phyloP scores from a whole-genome alignment of 192 early-diverging fungal genomes.

The Backusella macrospora region DNA sequence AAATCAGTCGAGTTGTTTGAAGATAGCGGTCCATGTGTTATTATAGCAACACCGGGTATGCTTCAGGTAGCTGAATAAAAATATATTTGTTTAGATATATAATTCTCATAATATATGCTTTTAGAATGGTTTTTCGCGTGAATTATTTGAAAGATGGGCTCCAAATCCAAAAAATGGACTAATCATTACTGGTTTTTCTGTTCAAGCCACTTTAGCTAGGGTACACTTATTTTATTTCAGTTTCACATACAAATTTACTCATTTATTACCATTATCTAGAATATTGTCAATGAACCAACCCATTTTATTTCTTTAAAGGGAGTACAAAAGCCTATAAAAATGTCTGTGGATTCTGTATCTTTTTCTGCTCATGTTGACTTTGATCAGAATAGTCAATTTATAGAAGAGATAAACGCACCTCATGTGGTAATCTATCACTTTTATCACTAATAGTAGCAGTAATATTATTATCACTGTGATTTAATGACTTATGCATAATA shows the following conservation, averaged over 20 bases:
- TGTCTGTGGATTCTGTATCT: constrained; percentile 91
- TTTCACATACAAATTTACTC: not conserved
- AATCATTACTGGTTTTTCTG: constrained; percentile 96
- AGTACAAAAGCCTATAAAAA: constrained; percentile 70
- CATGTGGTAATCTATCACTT: constrained; percentile 65
- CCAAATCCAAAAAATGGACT: constrained; percentile 89
- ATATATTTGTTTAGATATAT: not conserved
- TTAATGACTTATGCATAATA: not conserved
- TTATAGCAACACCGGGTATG: constrained; percentile 99
- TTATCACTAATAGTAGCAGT: not conserved
- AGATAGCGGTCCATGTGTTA: constrained; percentile 95
- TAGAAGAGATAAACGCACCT: constrained; percentile 90
- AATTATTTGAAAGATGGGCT: constrained; percentile 96
- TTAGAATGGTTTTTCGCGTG: constrained; percentile 88
- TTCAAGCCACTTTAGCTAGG: constrained; percentile 92
- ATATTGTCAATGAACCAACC: constrained; percentile 78
- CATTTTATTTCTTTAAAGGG: constrained; percentile 83
- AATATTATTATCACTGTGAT: not conserved
- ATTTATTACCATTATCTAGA: constrained; percentile 29
- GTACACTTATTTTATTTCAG: constrained; percentile 36
- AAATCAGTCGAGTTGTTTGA: constrained; percentile 86
- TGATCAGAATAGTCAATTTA: constrained; percentile 93
- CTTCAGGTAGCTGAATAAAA: constrained; percentile 63
- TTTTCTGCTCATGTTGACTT: constrained; percentile 99
- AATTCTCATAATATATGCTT: not conserved